Evolutionary conservation across 2,329 filamentous ascomycete genomes (phyloP), one percentile per base, ranked within the genome.

Genomic region (Onygenales sp.): DNA sequence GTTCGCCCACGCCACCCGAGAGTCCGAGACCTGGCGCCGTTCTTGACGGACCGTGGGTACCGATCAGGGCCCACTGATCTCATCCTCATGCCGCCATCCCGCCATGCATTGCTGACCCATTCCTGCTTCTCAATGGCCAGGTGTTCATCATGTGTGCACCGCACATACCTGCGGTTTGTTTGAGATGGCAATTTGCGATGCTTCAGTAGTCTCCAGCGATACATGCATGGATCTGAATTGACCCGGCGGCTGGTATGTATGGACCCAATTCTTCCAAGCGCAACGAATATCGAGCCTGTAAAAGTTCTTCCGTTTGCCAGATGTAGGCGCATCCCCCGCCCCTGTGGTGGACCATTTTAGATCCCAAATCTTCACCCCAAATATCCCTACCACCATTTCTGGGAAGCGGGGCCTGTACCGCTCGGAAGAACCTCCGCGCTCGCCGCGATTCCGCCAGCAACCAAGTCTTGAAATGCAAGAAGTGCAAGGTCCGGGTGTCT

Each of bases 31-130:
- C 36, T 39, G 17, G 14, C 21, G 7, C 11, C 43, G 36, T 7
- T 43, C 21, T 32, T 32, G 35, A 51, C 48, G 48, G 48, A 51
- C 48, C 48, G 48, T 42, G 36, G 39, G 36, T 51, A 51, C 48
- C 48, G 48, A 43, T 47, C 27, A 47, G 7, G 44, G 44, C 44
- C 44, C 44, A 47, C 44, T 10, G 44, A 47, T 47, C 44, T 47
- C 14, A 17, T 44, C 36, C 9, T 39, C 13, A 10, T n/a, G 36
- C 36, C 9, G 36, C 9, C 36, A 39, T 39, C 9, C 36, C 9
- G 13, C 36, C 13, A 27, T 27, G 21, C 21, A 27, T 27, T 27
- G 21, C 21, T 27, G 17, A 17, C 17, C 17, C 17, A 17, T 2
- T 17, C 17, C 17, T 17, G 17, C 17, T 17, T 17, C 17, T 17